Percentiles rank a stretch among this genome's conserved stretches.
Conservation (phyloP, 768 basidiomycete species). For the Hygrophorus russula region DNA sequence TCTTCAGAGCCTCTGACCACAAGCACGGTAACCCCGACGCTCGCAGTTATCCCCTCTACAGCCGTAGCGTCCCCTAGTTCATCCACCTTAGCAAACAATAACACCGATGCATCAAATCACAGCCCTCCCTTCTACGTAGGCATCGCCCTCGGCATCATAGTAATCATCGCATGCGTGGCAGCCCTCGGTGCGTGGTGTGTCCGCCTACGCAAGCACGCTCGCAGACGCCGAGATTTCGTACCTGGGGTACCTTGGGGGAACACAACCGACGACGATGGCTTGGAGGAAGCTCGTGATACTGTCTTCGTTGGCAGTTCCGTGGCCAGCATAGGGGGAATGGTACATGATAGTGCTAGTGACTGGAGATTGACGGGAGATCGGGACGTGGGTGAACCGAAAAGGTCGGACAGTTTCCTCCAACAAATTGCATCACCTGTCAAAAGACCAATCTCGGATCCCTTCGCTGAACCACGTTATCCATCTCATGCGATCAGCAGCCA, state of each 20-base stretch:
- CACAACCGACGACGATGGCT: conserved; percentile 12
- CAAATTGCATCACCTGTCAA: conserved; percentile 11
- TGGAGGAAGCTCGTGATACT: conserved; percentile 13
- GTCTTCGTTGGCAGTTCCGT: conserved; percentile 13
- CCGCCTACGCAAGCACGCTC: conserved; percentile 26
- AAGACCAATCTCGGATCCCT: conserved; percentile 12
- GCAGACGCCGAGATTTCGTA: conserved; percentile 21
- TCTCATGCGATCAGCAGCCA: conserved; percentile 12
- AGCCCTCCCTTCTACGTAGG: conserved; percentile 36
- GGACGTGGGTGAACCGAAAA: conserved; percentile 31
- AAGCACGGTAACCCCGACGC: conserved; percentile 2
- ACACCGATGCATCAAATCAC: conserved; percentile 11
- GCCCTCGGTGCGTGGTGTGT: conserved; percentile 40
- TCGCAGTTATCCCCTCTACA: conserved; percentile 9
- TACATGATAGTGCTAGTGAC: conserved; percentile 17
- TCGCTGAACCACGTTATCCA: conserved; percentile 9
- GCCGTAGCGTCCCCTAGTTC: neutral
- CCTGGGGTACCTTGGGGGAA: conserved; percentile 27
- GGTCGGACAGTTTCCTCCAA: conserved; percentile 16
- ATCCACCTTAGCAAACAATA: conserved; percentile 3
- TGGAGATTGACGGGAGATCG: conserved; percentile 29
- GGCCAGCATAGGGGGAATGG: conserved; percentile 13
- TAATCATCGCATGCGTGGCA: conserved; percentile 30
- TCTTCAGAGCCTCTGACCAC: neutral
- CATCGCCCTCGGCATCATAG: conserved; percentile 36